Percentiles rank a stretch among this genome's conserved stretches.
Evolutionary conservation across 768 basidiomycete genomes (phyloP).

Genomic region (Boletus tomentosulus): DNA sequence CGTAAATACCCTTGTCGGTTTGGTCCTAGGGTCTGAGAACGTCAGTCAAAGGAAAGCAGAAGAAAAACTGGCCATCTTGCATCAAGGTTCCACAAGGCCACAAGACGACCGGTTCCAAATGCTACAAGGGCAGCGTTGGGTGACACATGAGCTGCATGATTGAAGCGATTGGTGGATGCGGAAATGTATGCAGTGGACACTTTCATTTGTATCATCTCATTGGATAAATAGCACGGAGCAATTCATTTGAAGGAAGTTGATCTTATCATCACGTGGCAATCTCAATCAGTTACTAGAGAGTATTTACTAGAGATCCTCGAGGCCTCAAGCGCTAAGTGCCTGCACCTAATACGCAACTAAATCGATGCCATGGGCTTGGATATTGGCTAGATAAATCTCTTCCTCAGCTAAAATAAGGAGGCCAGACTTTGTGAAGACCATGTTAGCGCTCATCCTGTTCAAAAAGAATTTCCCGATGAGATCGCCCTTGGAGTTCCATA

Average conservation of each 20-base stretch:
- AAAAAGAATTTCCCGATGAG: slow-evolving; percentile 67
- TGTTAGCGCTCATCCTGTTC: slow-evolving; percentile 30
- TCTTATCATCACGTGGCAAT: slow-evolving; percentile 18
- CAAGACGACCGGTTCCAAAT: slow-evolving; percentile 51
- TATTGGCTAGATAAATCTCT: slow-evolving; percentile 35
- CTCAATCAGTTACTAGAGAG: neutral
- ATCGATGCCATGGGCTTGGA: slow-evolving; percentile 30
- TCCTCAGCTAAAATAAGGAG: slow-evolving; percentile 41
- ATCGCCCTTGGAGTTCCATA: slow-evolving; percentile 52
- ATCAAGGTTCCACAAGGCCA: slow-evolving; percentile 57
- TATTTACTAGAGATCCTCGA: too few species aligned
- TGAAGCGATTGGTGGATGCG: slow-evolving; percentile 46
- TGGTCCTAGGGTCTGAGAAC: slow-evolving; percentile 36
- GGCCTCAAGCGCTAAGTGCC: too few species aligned
- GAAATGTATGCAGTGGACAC: slow-evolving; percentile 40
- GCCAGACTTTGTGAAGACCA: slow-evolving; percentile 39
- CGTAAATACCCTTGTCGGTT: slow-evolving; percentile 50
- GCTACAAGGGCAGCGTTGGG: slow-evolving; percentile 38
- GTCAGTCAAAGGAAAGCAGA: neutral
- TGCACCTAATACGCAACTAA: neutral
- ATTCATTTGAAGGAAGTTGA: neutral
- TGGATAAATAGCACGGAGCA: neutral
- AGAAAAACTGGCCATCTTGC: slow-evolving; percentile 31
- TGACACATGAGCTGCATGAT: slow-evolving; percentile 36
- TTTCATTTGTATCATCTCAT: slow-evolving; percentile 10